phyloP scores from a whole-genome alignment of 140 eudicot species.

The Anethum foeniculum region DNA sequence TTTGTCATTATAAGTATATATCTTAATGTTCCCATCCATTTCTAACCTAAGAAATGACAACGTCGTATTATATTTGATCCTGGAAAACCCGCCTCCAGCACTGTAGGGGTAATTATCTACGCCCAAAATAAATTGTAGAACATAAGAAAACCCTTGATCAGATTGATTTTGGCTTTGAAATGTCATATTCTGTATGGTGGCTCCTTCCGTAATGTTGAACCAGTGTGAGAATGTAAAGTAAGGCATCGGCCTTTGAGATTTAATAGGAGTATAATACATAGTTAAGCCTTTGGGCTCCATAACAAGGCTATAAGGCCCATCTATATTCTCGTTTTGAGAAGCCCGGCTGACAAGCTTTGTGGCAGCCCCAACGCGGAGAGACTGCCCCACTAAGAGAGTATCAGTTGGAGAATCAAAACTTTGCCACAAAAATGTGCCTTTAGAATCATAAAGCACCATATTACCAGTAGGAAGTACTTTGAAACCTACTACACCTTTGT shows the following conservation, averaged over 20 bases:
- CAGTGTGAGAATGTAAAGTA: background rate
- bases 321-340: background rate
- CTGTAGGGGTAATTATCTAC: background rate
- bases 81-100: background rate
- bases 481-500: background rate
- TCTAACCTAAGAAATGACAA: background rate
- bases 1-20: conserved; percentile 1
- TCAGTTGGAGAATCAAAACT: background rate
- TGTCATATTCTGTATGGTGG: background rate
- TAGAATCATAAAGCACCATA: conserved; percentile 3
- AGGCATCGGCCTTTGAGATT: background rate
- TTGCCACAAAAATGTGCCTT: background rate
- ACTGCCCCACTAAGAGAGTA: conserved; percentile 3
- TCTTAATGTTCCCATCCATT: background rate
- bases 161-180: background rate
- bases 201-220: background rate
- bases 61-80: background rate
- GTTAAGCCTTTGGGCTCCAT: background rate
- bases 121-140: background rate
- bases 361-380: background rate
- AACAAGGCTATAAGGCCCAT: background rate
- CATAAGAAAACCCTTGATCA: background rate
- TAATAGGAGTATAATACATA: background rate
- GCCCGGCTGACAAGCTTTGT: background rate
- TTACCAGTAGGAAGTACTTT: background rate